Base-by-base conservation (phyloP, 768 basidiomycete species). In the Agaricus blazei region DNA sequence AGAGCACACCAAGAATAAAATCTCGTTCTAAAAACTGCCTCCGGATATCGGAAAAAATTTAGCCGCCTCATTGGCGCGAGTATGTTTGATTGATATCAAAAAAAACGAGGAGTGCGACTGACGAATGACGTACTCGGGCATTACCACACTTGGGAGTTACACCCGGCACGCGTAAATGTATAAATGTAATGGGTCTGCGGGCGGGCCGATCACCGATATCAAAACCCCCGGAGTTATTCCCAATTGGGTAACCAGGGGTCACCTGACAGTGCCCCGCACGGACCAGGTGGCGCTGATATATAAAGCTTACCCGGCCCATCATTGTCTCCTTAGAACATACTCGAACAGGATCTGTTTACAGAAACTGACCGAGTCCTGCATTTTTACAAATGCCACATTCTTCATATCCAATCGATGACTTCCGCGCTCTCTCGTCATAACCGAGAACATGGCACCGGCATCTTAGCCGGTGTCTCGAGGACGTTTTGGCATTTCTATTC, bases 291-390 rank as follows among this genome's bases (percentile, higher is more conserved):
- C 15, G 3, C 19, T 28, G 27, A 49, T 68, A 70, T 71, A 70
- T 62, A 69, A 64, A 52, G 26, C 48, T 52, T 19, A 23, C 28
- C 23, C 8, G 37, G n/a, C 44, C 58, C 53, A 52, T 56, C 47
- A 29, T 12, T 62, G 62, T 64, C 67, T 73, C 81, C 65, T 73
- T 61, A 85, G 83, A 84, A 83, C 82, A 84, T 84, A 85, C 83
- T 84, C 83, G 81, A 81, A 79, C 81, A 85, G 83, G 83, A 84
- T 85, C 83, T 85, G 80, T 85, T 84, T 83, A 84, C 82, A 85
- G 83, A 80, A 81, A 82, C 82, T 83, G 80, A 84, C 83, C 81
- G 82, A 82, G 82, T 85, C 81, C 83, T 79, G 84, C 83, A 85
- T 83, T 81, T 84, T 82, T 83, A 84, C 75, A 77, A 81, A 82